Evolutionary conservation across 2,329 filamentous ascomycete species (phyloP).

Genomic region (Knoxdaviesia proteae): DNA sequence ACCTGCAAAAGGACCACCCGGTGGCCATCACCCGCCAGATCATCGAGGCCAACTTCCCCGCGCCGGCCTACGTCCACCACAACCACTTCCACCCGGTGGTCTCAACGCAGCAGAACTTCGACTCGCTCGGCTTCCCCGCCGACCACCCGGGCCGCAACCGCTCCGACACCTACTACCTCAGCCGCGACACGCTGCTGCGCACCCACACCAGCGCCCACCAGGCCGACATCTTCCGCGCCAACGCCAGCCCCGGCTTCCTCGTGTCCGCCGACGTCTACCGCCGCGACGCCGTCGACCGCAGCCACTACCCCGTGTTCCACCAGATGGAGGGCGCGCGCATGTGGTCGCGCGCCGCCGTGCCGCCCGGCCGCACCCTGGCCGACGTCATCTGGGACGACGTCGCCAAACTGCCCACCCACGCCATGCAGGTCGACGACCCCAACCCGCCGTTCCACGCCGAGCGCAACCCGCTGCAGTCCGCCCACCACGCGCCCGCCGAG

Average conservation of each 20-base stretch:
- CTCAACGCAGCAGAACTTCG: slow-evolving; percentile 73
- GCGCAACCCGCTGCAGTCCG: slow-evolving; percentile 62
- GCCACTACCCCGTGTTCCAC: slow-evolving; percentile 92
- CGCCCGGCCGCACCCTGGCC: slow-evolving; percentile 33
- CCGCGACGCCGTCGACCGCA: slow-evolving; percentile 81
- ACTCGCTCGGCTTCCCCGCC: slow-evolving; percentile 76
- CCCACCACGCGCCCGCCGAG: slow-evolving; percentile 52
- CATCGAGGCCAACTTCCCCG: slow-evolving; percentile 73
- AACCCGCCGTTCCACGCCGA: slow-evolving; percentile 59
- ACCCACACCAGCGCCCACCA: slow-evolving; percentile 95
- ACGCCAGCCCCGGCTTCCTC: slow-evolving; percentile 60
- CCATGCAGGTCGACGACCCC: slow-evolving; percentile 61
- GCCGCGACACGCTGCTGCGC: slow-evolving; percentile 60
- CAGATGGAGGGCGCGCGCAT: slow-evolving; percentile 93
- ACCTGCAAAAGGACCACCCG: slow-evolving; percentile 79
- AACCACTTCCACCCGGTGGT: slow-evolving; percentile 69
- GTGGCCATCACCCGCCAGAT: slow-evolving; percentile 77
- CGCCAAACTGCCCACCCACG: slow-evolving; percentile 48
- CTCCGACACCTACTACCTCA: slow-evolving; percentile 93
- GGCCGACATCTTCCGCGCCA: slow-evolving; percentile 54
- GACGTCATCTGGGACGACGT: slow-evolving; percentile 51
- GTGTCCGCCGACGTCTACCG: slow-evolving; percentile 91
- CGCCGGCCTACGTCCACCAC: slow-evolving; percentile 52
- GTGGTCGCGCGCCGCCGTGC: slow-evolving; percentile 52
- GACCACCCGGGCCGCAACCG: slow-evolving; percentile 75